Evolutionary conservation across 2,329 filamentous ascomycete species (phyloP).

Genomic region (Trichoderma sp.): DNA sequence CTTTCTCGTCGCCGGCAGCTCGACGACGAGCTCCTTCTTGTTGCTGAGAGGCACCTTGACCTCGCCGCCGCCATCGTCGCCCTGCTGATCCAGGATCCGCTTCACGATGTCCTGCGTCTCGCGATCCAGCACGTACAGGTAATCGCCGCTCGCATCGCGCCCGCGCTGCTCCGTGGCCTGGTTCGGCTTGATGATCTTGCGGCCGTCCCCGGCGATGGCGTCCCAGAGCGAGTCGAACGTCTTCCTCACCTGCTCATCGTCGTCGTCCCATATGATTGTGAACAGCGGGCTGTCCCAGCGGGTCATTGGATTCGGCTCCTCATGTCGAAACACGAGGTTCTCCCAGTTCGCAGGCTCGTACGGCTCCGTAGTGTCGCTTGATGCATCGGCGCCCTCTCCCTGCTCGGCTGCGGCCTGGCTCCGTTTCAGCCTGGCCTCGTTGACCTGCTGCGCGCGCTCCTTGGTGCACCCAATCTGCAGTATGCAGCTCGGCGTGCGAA

Average conservation of each 20-base stretch:
- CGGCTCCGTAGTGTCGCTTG: conserved; percentile 41
- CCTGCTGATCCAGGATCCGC: conserved; percentile 68
- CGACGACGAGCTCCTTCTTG: conserved; percentile 58
- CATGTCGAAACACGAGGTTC: conserved; percentile 78
- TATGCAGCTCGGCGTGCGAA: conserved; percentile 74
- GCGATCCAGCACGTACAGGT: conserved; percentile 77
- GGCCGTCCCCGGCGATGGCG: conserved; percentile 63
- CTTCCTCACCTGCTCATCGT: conserved; percentile 56
- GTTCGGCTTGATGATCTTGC: conserved; percentile 71
- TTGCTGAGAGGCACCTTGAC: conserved; percentile 51
- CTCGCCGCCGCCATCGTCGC: conserved; percentile 66
- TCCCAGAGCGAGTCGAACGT: conserved; percentile 74
- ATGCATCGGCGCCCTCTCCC: background rate
- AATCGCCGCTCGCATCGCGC: conserved; percentile 68
- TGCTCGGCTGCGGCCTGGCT: conserved; percentile 12
- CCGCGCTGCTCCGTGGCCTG: conserved; percentile 69
- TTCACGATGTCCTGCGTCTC: conserved; percentile 77
- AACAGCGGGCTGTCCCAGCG: conserved; percentile 85
- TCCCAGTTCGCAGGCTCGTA: conserved; percentile 68
- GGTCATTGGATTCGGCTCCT: conserved; percentile 84
- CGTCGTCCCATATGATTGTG: conserved; percentile 76
- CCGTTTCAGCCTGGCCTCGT: conserved; percentile 58
- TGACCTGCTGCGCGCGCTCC: conserved; percentile 59
- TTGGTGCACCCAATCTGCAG: conserved; percentile 63
- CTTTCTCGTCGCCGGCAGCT: conserved; percentile 63